Conservation (phyloP, 2,329 filamentous ascomycete genomes). For the Aspergillus sojae region DNA sequence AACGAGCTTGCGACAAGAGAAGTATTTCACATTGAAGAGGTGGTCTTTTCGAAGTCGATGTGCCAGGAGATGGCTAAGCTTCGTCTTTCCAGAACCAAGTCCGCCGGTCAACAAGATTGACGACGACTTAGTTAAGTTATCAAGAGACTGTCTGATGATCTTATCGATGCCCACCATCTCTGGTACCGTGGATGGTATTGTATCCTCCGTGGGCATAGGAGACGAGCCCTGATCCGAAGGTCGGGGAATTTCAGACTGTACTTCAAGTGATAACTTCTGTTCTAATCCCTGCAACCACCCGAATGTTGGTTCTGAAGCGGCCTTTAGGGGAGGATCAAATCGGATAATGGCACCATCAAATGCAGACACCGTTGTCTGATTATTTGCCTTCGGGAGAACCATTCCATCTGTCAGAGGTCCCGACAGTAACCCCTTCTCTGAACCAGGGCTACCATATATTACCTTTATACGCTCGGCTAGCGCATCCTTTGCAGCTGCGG, state of each 20-base stretch:
- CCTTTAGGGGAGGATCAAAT: conserved; percentile 65
- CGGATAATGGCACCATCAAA: conserved; percentile 86
- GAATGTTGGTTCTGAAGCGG: conserved; percentile 35
- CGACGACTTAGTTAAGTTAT: conserved; percentile 79
- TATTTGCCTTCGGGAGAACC: conserved; percentile 66
- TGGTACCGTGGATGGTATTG: conserved; percentile 57
- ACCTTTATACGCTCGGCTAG: conserved; percentile 69
- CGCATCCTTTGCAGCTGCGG: conserved; percentile 79
- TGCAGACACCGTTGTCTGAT: conserved; percentile 56
- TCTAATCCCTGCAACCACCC: conserved; percentile 80
- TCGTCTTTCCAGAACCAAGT: conserved; percentile 87
- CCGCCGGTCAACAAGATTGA: conserved; percentile 88
- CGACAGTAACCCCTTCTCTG: conserved; percentile 67
- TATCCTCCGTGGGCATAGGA: conserved; percentile 54
- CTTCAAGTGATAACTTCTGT: conserved; percentile 70
- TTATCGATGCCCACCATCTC: conserved; percentile 82
- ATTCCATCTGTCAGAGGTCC: conserved; percentile 90
- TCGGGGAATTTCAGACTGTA: conserved; percentile 72
- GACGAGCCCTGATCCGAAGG: conserved; percentile 55
- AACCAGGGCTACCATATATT: conserved; percentile 65
- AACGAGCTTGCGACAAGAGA: conserved; percentile 81
- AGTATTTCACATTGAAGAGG: conserved; percentile 82
- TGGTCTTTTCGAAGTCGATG: conserved; percentile 71
- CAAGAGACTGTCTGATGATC: conserved; percentile 70
- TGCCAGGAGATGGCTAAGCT: conserved; percentile 74